Percentiles rank a stretch among this genome's conserved stretches.
Evolutionary conservation across 305 asterid genomes (phyloP).

Genomic region (Fraxinus platypoda): DNA sequence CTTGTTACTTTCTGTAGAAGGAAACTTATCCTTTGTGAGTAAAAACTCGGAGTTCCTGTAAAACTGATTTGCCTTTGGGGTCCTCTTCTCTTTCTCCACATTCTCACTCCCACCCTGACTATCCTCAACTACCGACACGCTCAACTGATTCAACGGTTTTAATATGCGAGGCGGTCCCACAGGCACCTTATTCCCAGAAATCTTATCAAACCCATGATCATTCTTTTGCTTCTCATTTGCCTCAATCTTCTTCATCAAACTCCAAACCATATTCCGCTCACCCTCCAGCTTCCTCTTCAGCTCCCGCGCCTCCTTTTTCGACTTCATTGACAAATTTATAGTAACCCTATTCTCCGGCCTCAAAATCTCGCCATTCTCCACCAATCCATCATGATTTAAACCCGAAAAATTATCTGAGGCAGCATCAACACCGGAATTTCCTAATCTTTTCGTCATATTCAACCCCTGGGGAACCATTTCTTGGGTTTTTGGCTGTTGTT

Average conservation of each 20-base stretch:
- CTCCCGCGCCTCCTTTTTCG: slow-evolving; percentile 66
- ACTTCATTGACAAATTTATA: slow-evolving; percentile 55
- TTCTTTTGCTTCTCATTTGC: slow-evolving; percentile 42
- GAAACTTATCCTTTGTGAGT: slow-evolving; percentile 64
- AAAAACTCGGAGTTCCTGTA: slow-evolving; percentile 64
- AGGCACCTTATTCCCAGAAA: slow-evolving; percentile 33
- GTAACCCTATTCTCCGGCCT: slow-evolving; percentile 57
- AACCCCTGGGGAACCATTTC: slow-evolving; percentile 43
- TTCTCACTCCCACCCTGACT: slow-evolving; percentile 41
- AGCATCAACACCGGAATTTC: slow-evolving; percentile 33
- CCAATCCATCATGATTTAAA: slow-evolving; percentile 36
- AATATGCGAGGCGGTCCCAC: slow-evolving; percentile 37
- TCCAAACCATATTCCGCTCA: slow-evolving; percentile 59
- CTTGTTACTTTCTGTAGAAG: slow-evolving; percentile 62
- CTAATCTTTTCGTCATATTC: slow-evolving; percentile 32
- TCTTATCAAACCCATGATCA: slow-evolving; percentile 30
- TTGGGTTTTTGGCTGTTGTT: slow-evolving; percentile 35
- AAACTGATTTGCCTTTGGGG: slow-evolving; percentile 65
- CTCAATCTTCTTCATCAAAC: slow-evolving; percentile 71
- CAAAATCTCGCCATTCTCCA: slow-evolving; percentile 40
- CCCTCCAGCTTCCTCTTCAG: slow-evolving; percentile 71
- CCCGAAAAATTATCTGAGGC: slow-evolving; percentile 52
- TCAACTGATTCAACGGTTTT: slow-evolving; percentile 57
- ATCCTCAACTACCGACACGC: slow-evolving; percentile 49
- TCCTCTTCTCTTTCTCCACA: slow-evolving; percentile 67